A percentile compares a stretch with the other conserved stretches of the same genome.
phyloP scores from a whole-genome alignment of 2,329 filamentous ascomycete genomes.

The Nemania sp. region DNA sequence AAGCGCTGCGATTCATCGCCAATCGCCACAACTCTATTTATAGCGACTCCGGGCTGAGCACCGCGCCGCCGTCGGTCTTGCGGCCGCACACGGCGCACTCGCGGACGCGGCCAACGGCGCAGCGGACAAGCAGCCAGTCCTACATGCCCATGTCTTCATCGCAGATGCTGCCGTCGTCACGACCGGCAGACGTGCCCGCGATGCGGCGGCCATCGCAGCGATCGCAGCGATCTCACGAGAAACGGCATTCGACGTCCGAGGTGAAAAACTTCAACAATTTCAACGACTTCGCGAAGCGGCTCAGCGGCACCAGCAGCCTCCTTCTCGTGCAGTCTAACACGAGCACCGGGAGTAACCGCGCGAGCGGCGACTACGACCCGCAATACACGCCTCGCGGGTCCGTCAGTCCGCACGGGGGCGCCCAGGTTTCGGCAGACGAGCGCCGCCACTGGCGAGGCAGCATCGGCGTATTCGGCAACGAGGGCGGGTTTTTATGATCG shows the following conservation, averaged over 20 bases:
- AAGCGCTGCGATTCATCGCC: constrained; percentile 55
- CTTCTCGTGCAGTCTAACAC: constrained; percentile 62
- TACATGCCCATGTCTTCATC: constrained; percentile 42
- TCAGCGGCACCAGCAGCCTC: constrained; percentile 64
- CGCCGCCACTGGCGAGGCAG: constrained; percentile 61
- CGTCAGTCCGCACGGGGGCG: constrained; percentile 38
- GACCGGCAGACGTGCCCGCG: constrained; percentile 41
- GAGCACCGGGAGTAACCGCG: constrained; percentile 51
- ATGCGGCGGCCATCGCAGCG: too few species aligned
- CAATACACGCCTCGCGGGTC: constrained; percentile 40
- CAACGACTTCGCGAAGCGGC: constrained; percentile 61
- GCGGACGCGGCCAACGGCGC: constrained; percentile 49
- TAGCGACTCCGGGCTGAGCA: constrained; percentile 36
- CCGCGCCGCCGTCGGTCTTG: constrained; percentile 39
- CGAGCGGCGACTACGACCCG: constrained; percentile 52
- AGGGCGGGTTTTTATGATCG: constrained; percentile 58
- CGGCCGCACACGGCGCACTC: constrained; percentile 60
- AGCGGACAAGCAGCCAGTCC: constrained; percentile 54
- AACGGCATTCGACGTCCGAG: constrained; percentile 57
- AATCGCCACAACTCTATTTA: constrained; percentile 47
- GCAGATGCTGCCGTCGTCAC: constrained; percentile 32
- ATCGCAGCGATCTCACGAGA: constrained; percentile 47
- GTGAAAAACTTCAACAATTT: constrained; percentile 64
- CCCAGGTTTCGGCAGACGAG: constrained; percentile 46
- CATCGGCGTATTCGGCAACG: constrained; percentile 55